These are phyloP conservation scores for Gossypium gossypioides DNA, from an alignment of 441 rosid species.

Conservation along the genomic window DNA sequence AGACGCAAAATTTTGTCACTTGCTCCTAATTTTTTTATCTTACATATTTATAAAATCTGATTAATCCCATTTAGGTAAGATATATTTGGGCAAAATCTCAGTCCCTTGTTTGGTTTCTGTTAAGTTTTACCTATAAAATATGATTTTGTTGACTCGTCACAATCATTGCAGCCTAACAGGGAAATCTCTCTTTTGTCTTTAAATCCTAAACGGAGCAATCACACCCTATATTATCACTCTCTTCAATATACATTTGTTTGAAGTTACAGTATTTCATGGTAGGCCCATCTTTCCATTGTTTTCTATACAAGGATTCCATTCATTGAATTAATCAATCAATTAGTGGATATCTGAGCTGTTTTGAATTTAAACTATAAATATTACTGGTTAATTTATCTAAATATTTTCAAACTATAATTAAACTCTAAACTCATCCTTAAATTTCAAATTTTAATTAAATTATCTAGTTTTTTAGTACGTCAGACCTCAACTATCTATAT, in stretches of 20 bases:
- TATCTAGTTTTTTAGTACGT: no score
- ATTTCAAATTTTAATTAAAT: no score
- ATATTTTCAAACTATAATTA: no score
- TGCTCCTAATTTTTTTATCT: not conserved
- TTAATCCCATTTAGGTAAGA: not conserved
- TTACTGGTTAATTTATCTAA: not conserved
- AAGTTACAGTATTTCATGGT: not conserved
- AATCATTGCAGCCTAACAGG: slow-evolving; percentile 1
- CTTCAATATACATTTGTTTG: not conserved
- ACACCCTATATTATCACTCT: not conserved
- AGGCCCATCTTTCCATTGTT: not conserved
- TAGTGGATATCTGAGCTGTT: not conserved
- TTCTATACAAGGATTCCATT: not conserved
- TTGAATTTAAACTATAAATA: not conserved
- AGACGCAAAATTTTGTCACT: not conserved
- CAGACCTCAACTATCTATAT: no score
- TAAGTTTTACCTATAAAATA: not conserved
- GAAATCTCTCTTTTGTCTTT: slow-evolving; percentile 1
- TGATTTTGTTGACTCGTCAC: slow-evolving; percentile 7
- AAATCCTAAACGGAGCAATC: not conserved
- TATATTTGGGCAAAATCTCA: not conserved
- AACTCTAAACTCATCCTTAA: no score
- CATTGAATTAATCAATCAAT: not conserved
- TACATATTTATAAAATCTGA: not conserved
- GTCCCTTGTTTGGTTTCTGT: not conserved